phyloP scores from a whole-genome alignment of 495 filamentous ascomycete genomes.

The Diplogelasinospora grovesii region DNA sequence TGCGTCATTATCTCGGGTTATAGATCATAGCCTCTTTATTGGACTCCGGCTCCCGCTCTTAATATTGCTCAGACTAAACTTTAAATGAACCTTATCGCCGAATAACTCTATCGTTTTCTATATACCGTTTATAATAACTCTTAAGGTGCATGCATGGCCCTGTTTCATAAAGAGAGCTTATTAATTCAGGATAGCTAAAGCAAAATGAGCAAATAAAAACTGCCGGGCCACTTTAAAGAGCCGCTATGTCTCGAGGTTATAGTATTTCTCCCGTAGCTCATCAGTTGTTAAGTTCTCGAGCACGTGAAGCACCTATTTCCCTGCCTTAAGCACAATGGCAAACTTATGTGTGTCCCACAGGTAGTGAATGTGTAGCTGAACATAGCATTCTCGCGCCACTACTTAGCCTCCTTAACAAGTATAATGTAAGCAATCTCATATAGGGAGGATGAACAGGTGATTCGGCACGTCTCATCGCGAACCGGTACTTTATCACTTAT shows the following conservation, averaged over 20 bases:
- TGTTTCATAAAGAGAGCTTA: too few relatives aligned
- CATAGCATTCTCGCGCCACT: constrained; percentile 1
- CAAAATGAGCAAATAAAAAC: constrained; percentile 1
- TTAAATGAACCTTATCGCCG: too few relatives aligned
- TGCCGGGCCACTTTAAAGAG: not conserved
- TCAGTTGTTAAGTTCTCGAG: not conserved
- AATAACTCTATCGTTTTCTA: too few relatives aligned
- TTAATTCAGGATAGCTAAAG: not conserved
- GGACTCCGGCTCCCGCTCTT: too few relatives aligned
- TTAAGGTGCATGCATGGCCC: too few relatives aligned
- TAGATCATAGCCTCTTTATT: too few relatives aligned
- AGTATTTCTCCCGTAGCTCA: not conserved
- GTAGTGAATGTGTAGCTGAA: not conserved
- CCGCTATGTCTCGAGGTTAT: constrained; percentile 1
- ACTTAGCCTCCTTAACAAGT: not conserved
- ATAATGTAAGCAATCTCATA: not conserved
- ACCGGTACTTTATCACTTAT: too few relatives aligned
- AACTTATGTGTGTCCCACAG: constrained; percentile 1
- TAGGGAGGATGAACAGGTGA: not conserved
- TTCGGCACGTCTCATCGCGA: not conserved
- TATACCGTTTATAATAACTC: too few relatives aligned
- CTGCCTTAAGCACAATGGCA: not conserved
- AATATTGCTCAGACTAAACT: too few relatives aligned
- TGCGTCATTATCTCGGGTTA: too few relatives aligned
- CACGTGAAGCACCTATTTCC: not conserved